Base-by-base conservation (phyloP, 805 yeast species). In the Candida maris region DNA sequence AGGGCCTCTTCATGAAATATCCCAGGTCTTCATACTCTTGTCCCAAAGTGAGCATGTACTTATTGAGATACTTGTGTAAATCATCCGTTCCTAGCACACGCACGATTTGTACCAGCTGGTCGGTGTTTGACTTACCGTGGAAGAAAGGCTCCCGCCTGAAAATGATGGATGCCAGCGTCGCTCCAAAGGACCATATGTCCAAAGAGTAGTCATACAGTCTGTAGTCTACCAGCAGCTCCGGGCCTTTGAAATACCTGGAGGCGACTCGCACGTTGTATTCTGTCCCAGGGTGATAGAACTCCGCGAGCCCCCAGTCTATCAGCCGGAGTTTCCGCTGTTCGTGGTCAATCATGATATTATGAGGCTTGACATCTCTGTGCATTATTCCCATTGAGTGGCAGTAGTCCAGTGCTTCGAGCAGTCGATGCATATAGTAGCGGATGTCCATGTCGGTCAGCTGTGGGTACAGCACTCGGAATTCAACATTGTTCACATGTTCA, bases 271-370 rank as follows among this genome's bases (percentile, higher is more conserved):
- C 96, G 54, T 89, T 89, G 54, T 85, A 89, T 52, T 86, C 95
- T 57, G 78, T 83, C 10, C 87, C 87, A 17, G 86, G 79, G 57
- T 89, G 96, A 56, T 88, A 88, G 57, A 86, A 88, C 59, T 89
- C 97, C 6, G 97, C 96, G 35, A 89, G 65, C 6, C 97, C 97
- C 96, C 96, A 89, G 62, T 89, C 97, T 37, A 89, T 88, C 46
- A 88, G 72, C 45, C 95, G 74, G 49, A 89, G 65, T 53, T 75
- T 77, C 59, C 66, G 78, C 44, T 70, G 73, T 42, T 71, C 65
- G 37, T 85, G 96, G 60, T 89, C 96, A 49, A 89, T 89, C 96
- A 89, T 89, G 45, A 89, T 85, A 61, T 89, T 89, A 54, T 89
- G 95, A 8, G 97, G 97, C 61, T 89, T 89, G 38, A 89, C 96